Percentiles rank a stretch among this genome's conserved stretches.
Evolutionary conservation across 345 rosid species (phyloP).

Genomic region (Jatropha curcas): DNA sequence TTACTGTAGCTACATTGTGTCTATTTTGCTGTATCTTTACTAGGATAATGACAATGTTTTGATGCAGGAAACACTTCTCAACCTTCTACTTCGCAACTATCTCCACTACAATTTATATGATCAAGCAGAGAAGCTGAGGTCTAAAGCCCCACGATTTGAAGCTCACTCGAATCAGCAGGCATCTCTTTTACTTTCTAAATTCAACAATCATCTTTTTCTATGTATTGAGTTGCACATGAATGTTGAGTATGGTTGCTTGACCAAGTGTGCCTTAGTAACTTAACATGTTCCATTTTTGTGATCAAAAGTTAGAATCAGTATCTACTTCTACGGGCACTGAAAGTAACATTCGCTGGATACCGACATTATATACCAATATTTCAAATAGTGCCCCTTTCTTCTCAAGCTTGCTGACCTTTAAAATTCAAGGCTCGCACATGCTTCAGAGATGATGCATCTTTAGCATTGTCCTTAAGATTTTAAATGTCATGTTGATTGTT

Average conservation of each 20-base stretch:
- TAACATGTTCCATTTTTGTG: too few relatives aligned
- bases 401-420: background rate
- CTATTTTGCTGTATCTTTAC: conserved; percentile 14
- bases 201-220: background rate
- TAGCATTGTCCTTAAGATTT: background rate
- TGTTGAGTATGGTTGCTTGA: background rate
- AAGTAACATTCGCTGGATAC: background rate
- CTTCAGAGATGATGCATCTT: background rate
- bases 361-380: background rate
- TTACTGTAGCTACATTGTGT: background rate
- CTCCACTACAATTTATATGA: conserved; percentile 83
- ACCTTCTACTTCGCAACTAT: conserved; percentile 77
- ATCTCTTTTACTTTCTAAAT: background rate
- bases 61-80: conserved; percentile 86
- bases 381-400: background rate
- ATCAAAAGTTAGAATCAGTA: background rate
- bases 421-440: background rate
- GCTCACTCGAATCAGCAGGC: conserved; percentile 96
- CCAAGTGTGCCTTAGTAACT: background rate
- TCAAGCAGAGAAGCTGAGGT: conserved; percentile 88
- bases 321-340: background rate
- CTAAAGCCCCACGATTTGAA: conserved; percentile 87
- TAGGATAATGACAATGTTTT: conserved; percentile 19
- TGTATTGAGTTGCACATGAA: background rate
- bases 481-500: background rate